Base-by-base conservation (phyloP, 2,329 filamentous ascomycete species). In the Paraconiothyrium brasiliense region DNA sequence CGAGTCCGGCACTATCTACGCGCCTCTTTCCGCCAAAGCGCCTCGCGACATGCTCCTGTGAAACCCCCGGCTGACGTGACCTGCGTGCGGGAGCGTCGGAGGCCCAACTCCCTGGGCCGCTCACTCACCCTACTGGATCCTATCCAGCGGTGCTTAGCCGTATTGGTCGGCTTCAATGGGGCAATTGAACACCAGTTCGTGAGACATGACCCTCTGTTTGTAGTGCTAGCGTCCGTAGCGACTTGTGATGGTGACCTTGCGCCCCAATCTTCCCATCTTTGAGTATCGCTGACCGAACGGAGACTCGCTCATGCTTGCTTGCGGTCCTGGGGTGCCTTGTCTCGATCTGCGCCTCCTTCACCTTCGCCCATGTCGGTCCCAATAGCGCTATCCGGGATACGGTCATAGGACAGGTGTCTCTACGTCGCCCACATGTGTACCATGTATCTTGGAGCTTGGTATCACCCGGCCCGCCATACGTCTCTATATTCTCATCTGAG, bases 31-130 rank as follows among this genome's bases (percentile, higher is more conserved):
- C 61, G 60, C 62, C 62, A 65, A 54, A 64, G 43, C 57, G 14
- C 59, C 61, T 58, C 65, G 61, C 68, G 65, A 68, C 72, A 68
- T 59, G 46, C 59, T 54, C 66, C 54, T 58, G 60, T 69, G 62
- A 70, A 71, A 71, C 67, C 58, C 58, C 54, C 54, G 54, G 70
- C 69, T 71, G 72, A 74, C 67, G 55, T 71, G 65, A 64, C 65
- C 64, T 65, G 58, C 67, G 63, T 65, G 58, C 67, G 63, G 71
- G 54, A 67, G 59, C 27, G 52, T 66, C 59, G 64, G 59, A 66
- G 48, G 35, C 54, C 69, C 64, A 57, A 50, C 62, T 54, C 54
- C 44, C 65, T 58, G 63, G 57, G 49, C 41, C 54, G 16, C 47
- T 51, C 57, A 39, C 27, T 30, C 27, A 30, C 58, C 58, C 54